Conservation (phyloP, 176 grass and related monocot genomes). For the Pontederia paniculata region DNA sequence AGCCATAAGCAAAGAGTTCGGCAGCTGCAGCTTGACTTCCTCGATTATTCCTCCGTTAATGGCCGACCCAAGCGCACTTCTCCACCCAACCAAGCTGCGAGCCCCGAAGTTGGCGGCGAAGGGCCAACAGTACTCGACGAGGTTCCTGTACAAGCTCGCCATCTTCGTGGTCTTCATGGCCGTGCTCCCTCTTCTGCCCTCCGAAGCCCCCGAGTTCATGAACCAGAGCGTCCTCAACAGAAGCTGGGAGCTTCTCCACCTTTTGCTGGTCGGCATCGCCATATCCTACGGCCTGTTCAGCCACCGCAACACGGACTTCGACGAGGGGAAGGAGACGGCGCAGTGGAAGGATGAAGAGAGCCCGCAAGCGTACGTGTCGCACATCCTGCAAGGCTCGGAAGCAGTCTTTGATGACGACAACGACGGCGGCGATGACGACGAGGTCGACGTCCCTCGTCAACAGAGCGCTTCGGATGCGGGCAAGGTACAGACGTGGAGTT, state of each 20-base stretch:
- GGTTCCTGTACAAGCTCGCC: slow-evolving; percentile 42
- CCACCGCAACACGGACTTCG: slow-evolving; percentile 37
- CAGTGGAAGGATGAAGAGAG: slow-evolving; percentile 25
- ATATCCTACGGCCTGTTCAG: slow-evolving; percentile 94
- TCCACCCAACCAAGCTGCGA: too few relatives aligned
- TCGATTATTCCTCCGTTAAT: too few relatives aligned
- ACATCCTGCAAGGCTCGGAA: slow-evolving; percentile 14
- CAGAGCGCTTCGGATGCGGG: background rate
- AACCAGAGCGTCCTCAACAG: slow-evolving; percentile 50
- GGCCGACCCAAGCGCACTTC: too few relatives aligned
- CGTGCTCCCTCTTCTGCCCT: slow-evolving; percentile 50
- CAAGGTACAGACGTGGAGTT: slow-evolving; percentile 48
- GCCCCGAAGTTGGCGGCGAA: too few relatives aligned
- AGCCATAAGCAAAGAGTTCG: too few relatives aligned
- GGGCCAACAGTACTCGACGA: background rate
- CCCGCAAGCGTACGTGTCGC: slow-evolving; percentile 37
- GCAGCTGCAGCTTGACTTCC: too few relatives aligned
- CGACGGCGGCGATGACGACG: slow-evolving; percentile 3
- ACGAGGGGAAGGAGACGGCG: slow-evolving; percentile 11
- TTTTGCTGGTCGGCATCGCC: slow-evolving; percentile 73
- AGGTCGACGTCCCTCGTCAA: background rate
- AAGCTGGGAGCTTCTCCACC: slow-evolving; percentile 75
- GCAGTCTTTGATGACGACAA: slow-evolving; percentile 6
- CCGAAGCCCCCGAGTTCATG: slow-evolving; percentile 30
- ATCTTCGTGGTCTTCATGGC: slow-evolving; percentile 42